phyloP scores from a whole-genome alignment of 177 flowering plant genomes.

The Vitis hybrid region DNA sequence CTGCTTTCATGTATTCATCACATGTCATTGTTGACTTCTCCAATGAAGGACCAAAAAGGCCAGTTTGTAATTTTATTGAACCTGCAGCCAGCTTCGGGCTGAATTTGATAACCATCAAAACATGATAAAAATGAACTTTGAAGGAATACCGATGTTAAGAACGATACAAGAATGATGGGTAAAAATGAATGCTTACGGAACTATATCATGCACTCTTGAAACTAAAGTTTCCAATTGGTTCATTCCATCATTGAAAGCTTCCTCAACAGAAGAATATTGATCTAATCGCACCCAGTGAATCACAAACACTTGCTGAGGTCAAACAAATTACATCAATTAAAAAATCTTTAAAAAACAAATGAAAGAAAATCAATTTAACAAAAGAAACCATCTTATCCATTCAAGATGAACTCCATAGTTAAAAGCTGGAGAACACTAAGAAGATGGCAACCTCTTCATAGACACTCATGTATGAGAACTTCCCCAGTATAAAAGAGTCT shows the following conservation, averaged over 20 bases:
- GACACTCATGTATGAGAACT: no score
- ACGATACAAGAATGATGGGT: neutral
- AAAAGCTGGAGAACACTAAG: no score
- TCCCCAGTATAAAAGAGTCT: no score
- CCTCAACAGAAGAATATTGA: slow-evolving; percentile 56
- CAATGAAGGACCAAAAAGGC: slow-evolving; percentile 61
- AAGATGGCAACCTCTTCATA: no score
- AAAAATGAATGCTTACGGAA: slow-evolving; percentile 49
- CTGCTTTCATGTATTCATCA: slow-evolving; percentile 63
- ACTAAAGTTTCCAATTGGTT: slow-evolving; percentile 53
- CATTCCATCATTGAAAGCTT: slow-evolving; percentile 76
- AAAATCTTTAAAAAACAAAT: neutral
- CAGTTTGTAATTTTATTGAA: slow-evolving; percentile 54
- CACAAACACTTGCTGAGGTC: slow-evolving; percentile 72
- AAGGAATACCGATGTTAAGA: neutral
- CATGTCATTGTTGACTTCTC: slow-evolving; percentile 58
- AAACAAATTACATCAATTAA: slow-evolving; percentile 12
- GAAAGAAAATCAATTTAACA: no score
- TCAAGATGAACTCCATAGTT: no score
- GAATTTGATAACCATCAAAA: slow-evolving; percentile 19
- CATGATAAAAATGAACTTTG: neutral
- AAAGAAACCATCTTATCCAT: no score
- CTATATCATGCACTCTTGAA: slow-evolving; percentile 68
- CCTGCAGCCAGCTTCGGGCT: slow-evolving; percentile 84
- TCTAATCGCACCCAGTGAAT: slow-evolving; percentile 93